These are phyloP conservation scores for Collybia sordida DNA, from an alignment of 768 basidiomycete species.

Conservation along the genomic window DNA sequence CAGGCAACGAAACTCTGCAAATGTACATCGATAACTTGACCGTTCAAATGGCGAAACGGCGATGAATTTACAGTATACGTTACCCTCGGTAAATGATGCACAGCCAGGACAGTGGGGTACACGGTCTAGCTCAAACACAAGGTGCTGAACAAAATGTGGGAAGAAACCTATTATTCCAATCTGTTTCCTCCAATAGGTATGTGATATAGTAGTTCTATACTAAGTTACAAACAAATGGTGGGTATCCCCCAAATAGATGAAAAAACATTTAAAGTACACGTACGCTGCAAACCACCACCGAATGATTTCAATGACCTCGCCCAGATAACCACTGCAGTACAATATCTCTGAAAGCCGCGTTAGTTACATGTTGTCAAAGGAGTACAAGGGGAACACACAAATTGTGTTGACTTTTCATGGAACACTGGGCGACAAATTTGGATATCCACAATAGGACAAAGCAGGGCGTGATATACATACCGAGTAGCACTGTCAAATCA, in stretches of 20 bases:
- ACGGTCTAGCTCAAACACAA: neutral
- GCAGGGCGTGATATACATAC: conserved; percentile 36
- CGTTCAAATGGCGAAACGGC: conserved; percentile 80
- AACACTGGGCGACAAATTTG: conserved; percentile 58
- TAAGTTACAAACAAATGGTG: neutral
- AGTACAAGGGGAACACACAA: conserved; percentile 46
- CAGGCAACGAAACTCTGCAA: conserved; percentile 80
- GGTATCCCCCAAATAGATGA: neutral
- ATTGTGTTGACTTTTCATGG: conserved; percentile 95
- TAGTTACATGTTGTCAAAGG: neutral
- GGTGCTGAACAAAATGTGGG: neutral
- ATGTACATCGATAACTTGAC: conserved; percentile 91
- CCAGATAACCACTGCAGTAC: conserved; percentile 85
- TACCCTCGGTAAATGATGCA: neutral
- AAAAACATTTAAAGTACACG: neutral
- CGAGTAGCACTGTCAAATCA: conserved; percentile 65
- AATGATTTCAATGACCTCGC: conserved; percentile 55
- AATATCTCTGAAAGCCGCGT: conserved; percentile 58
- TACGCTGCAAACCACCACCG: neutral
- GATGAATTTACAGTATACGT: conserved; percentile 33
- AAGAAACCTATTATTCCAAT: too few relatives aligned
- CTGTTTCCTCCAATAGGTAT: too few relatives aligned
- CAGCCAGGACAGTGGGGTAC: too few relatives aligned
- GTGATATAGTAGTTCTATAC: too few relatives aligned
- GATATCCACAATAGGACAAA: neutral